Base-by-base conservation (phyloP, 2,329 filamentous ascomycete species). In the Paraphoma sp. region DNA sequence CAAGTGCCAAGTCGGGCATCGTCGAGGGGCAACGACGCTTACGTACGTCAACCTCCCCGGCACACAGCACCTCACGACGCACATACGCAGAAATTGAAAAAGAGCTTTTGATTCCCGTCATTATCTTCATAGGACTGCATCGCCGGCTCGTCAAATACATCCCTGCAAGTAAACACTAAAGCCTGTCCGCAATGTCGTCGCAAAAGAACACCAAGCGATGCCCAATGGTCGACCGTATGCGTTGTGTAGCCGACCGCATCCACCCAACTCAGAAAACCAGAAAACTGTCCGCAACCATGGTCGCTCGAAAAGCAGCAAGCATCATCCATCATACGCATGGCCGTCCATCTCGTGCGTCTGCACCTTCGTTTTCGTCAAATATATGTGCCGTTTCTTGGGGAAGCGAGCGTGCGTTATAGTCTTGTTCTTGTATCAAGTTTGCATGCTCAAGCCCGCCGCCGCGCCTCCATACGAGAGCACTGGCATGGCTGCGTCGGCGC, bases 101-200 rank as follows among this genome's bases (percentile, higher is more conserved):
- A 72, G 64, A 74, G 72, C 73, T 76, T 76, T 76, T 76, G 65
- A 74, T 75, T 76, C 67, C 65, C 71, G 16, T 75, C 71, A 69
- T 73, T 70, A 70, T 71, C 67, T 56, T 73, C 69, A 71, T 66
- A 63, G 69, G 59, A 54, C 64, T 57, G 50, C 47, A 53, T 65
- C 67, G 55, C 67, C 57, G 59, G 57, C 60, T 64, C 60, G 49
- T 66, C 57, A 59, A 59, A 28, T 55, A 58, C 51, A 45, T 45
- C 55, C 59, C 47, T 55, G 42, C 59, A 58, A 67, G 60, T 65
- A 72, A 60, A 68, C 66, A 71, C 63, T 63, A 70, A 57, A 56
- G 57, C 57, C 56, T 53, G 23, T 42, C 55, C 60, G 43, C 59
- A 43, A 18, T 56, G 47, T 40, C 29, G 23, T 42, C 38, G 16